A percentile compares a stretch with the other conserved stretches of the same genome.
Conservation (phyloP, 208 protist species). For the Baffinella frigidus region DNA sequence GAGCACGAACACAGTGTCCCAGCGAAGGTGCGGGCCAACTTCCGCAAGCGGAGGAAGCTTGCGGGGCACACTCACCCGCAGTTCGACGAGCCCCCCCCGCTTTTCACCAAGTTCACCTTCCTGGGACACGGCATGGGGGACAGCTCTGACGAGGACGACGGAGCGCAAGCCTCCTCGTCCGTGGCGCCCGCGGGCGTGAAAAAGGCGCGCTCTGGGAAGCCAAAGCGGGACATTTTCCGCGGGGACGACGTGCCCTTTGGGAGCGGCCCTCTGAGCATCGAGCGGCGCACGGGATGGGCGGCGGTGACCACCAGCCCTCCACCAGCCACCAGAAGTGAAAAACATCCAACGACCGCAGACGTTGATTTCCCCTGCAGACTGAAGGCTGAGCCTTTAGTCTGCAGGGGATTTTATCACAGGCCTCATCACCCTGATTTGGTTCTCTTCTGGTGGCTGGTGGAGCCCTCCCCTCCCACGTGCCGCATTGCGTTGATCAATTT, state of each 20-base stretch:
- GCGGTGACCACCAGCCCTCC: no score
- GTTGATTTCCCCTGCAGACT: no score
- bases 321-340: no score
- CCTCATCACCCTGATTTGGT: no score
- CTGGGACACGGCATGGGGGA: neutral
- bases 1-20: constrained; percentile 20
- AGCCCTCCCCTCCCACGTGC: no score
- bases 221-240: no score
- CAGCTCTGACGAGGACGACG: neutral
- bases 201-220: no score
- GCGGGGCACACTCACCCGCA: neutral
- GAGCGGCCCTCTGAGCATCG: neutral
- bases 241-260: constrained; percentile 8
- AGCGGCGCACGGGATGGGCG: neutral
- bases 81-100: neutral
- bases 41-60: neutral
- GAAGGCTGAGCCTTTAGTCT: no score
- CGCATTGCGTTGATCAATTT: no score
- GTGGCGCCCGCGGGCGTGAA: neutral
- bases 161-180: neutral
- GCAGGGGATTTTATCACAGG: no score
- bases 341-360: no score
- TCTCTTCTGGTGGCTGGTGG: no score
- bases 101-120: neutral
- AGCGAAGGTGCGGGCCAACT: neutral